Conservation (phyloP, 2,329 filamentous ascomycete species). For the Corinectria fuckeliana region DNA sequence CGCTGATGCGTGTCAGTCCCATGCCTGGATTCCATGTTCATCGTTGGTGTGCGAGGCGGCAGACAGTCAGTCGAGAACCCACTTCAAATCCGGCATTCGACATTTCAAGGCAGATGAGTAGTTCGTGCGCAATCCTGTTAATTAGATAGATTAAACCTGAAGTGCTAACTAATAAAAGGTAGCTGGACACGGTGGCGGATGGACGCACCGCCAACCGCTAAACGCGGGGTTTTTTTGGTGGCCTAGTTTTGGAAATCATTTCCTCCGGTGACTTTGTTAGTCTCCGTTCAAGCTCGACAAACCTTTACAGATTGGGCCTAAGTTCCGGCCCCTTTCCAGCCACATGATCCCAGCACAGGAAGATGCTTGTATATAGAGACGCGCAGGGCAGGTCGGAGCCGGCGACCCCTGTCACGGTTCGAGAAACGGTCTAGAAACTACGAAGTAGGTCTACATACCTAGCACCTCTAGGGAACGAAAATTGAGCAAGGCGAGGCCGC, state of each 20-base stretch:
- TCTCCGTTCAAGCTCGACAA: not conserved
- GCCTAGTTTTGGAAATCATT: not conserved
- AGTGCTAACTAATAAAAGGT: too few species aligned
- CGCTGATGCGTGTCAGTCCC: not conserved
- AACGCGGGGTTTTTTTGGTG: not conserved
- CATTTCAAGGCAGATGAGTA: not conserved
- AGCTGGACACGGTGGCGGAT: not conserved
- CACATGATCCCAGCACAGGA: constrained; percentile 6
- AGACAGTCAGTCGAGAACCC: not conserved
- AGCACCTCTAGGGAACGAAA: too few species aligned
- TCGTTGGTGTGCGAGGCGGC: not conserved
- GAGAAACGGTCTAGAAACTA: constrained; percentile 5
- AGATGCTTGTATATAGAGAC: constrained; percentile 11
- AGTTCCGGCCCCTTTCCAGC: constrained; percentile 12
- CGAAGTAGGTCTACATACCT: too few species aligned
- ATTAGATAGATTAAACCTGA: too few species aligned
- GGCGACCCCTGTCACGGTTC: constrained; percentile 2
- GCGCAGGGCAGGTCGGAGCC: constrained; percentile 5
- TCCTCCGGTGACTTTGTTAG: constrained; percentile 1
- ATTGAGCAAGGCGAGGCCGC: not conserved
- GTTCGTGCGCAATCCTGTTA: not conserved
- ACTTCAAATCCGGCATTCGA: not conserved
- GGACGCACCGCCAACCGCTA: not conserved
- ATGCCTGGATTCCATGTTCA: not conserved
- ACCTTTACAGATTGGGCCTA: constrained; percentile 4